Evolutionary conservation across 2,329 filamentous ascomycete species (phyloP), one percentile per base, ranked within the genome.

Genomic region (Stylonectria norvegica): DNA sequence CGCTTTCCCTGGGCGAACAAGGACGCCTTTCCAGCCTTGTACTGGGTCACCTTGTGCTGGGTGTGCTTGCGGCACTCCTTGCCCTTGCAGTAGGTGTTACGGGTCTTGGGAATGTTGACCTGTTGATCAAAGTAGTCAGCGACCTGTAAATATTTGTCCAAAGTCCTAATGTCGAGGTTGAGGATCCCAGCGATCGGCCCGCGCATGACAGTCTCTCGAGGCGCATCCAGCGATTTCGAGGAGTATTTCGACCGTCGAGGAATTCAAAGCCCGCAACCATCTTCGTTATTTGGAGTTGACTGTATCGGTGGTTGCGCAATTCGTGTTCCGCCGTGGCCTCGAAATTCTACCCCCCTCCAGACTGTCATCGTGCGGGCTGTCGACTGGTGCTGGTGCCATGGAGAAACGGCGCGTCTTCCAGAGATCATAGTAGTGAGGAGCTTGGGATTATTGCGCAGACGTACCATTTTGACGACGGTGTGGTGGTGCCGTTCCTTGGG

Each of bases 71-170:
- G 81, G 87, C 89, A 95, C 67, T 89, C 83, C 80, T 86, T 90
- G 79, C 86, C 86, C 81, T 94, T 94, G 88, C 88, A 95, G 79
- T 89, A 95, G 73, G 90, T 95, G 78, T 89, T 86, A 71, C 89
- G 84, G 72, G 89, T 95, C 81, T 95, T 95, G 68, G 90, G 89
- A 78, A 95, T 86, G 87, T 95, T 95, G 80, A 95, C 89, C 90
- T 91, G 59, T 50, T 43, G 42, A 43, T 53, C 38, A 41, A 52
- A 40, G 49, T 41, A 55, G 62, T 67, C 59, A 64, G 59, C 57
- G 36, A 43, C 42, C 38, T 53, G 47, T 27, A 38, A 37, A 40
- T 43, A 23, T 43, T 39, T 47, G 36, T 14, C n/a, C 31, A 27
- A 25, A 33, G 5, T 16, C 38, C 37, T n/a, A 36, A 36, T 36